Base-by-base conservation (phyloP, 2,329 filamentous ascomycete species). In the Graphilbum fragrans region DNA sequence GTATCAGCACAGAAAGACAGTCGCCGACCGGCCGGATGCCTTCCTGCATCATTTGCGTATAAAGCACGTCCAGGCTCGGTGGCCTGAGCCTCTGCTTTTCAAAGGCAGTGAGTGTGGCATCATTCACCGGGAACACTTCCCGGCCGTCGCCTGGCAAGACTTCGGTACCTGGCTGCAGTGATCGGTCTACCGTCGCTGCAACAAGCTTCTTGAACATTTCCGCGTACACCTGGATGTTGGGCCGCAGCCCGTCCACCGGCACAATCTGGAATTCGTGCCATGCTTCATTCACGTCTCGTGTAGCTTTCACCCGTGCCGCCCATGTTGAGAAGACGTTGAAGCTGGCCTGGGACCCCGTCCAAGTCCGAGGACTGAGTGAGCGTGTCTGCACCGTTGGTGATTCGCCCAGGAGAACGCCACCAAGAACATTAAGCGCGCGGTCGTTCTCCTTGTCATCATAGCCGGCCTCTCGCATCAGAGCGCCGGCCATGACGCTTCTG, bases 21-120 rank as follows among this genome's bases (percentile, higher is more conserved):
- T 61, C 55, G 1, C 64, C 66, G 4, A 59, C 53, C 0, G 77
- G 72, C 7, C 54, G 58, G 18, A 80, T 53, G 1, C 67, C 65
- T 2, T 63, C 60, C 2, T 52, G 53, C 12, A 61, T 53, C 74
- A 87, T 82, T 34, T 67, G 62, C 11, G 64, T 53, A 44, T 80
- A 82, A 4, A 88, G 62, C 39, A 72, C 63, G 5, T 66, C 58
- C 11, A 77, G 58, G 1, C 64, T 68, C 2, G 82, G 82, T 1
- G 81, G 74, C 14, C 66, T 62, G 35, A 77, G 61, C n/a, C 74
- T 67, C 32, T 75, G 69, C 48, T 74, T 74, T 43, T 83, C 81
- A 41, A 78, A 74, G n/a, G 78, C 70, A 44, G 67, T 82, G 52
- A 67, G 69, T 56, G 68, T 83, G 56, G 63, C 60, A 42, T 74